Evolutionary conservation across 164 flowering plant genomes (phyloP), one percentile per base, ranked within the genome.

Genomic region (Echeveria elegans): DNA sequence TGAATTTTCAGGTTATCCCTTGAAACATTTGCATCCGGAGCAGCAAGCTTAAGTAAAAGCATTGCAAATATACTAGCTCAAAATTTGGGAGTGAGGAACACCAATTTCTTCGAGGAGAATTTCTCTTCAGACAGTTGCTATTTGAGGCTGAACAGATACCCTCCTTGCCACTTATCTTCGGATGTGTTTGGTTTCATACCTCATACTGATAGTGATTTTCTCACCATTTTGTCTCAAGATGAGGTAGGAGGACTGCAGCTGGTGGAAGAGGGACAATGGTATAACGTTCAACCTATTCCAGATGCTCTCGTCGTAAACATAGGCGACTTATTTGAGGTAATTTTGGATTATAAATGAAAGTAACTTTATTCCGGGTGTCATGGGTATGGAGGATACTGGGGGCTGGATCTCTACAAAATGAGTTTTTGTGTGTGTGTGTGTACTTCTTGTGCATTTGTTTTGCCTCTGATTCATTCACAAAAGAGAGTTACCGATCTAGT

Each of bases 201-300:
- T 26, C 97, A 92, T 73, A 92, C 96, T 0, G 98, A 92, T 14
- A 88, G 84, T 47, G 88, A 79, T 43, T 91, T 87, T 77, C 87
- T 91, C 70, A 87, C 96, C 11, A 76, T 91, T 5, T 38, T 91
- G 52, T 56, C 19, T 60, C 80, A 75, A 70, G 80, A 73, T 30
- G 71, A 73, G 1, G 72, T 73, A 38, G 79, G 77, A 31, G 82
- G 79, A 12, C 32, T 78, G 36, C 78, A 76, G 63, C 32, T 73
- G 50, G 65, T 50, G 12, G 68, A 71, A 53, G 59, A 73, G 37
- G 80, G 72, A 21, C 65, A 3, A 53, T 80, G 83, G 83, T 12
- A 75, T 21, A 43, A 40, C 36, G 79, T 80, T 36, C 75, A 70
- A 23, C 83, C 83, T 19, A 67, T 45, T 23, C 70, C 78, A 4